Evolutionary conservation across 2,329 filamentous ascomycete genomes (phyloP).

Genomic region (Sporothrix dimorphospora): DNA sequence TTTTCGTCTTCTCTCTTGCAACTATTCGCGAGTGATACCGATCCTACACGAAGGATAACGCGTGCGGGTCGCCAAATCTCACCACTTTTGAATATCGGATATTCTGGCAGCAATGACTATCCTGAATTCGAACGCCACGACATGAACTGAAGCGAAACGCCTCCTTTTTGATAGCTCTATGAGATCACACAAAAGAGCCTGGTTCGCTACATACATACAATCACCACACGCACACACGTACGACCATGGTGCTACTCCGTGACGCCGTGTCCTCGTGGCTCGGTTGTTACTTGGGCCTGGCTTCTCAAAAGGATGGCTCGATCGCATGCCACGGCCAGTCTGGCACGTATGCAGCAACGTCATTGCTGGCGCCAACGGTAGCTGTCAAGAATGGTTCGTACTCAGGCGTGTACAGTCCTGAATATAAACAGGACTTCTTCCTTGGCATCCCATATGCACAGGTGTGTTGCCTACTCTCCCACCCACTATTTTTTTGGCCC

Average conservation of each 20-base stretch:
- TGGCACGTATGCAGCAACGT: not conserved
- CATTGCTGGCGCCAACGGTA: slow-evolving; percentile 21
- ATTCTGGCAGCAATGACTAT: not conserved
- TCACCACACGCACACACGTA: not conserved
- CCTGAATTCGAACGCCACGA: not conserved
- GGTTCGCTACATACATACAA: not conserved
- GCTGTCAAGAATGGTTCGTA: slow-evolving; percentile 44
- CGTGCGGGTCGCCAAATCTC: not conserved
- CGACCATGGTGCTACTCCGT: not conserved
- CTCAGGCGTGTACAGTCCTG: slow-evolving; percentile 40
- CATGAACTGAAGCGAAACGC: not conserved
- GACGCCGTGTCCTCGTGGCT: slow-evolving; percentile 17
- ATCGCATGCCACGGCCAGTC: not conserved
- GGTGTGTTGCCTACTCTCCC: slow-evolving; percentile 6
- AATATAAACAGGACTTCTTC: slow-evolving; percentile 54
- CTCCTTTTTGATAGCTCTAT: not conserved
- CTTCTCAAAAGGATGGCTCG: not conserved
- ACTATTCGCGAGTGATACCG: not conserved
- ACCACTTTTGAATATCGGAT: not conserved
- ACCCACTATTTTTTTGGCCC: too few relatives aligned
- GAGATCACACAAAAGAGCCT: not conserved
- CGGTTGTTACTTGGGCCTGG: slow-evolving; percentile 20
- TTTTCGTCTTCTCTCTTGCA: not conserved
- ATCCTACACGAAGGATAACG: not conserved
- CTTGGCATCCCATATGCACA: slow-evolving; percentile 61